Conservation (phyloP, 2,329 filamentous ascomycete species). For the Fusarium sp. region DNA sequence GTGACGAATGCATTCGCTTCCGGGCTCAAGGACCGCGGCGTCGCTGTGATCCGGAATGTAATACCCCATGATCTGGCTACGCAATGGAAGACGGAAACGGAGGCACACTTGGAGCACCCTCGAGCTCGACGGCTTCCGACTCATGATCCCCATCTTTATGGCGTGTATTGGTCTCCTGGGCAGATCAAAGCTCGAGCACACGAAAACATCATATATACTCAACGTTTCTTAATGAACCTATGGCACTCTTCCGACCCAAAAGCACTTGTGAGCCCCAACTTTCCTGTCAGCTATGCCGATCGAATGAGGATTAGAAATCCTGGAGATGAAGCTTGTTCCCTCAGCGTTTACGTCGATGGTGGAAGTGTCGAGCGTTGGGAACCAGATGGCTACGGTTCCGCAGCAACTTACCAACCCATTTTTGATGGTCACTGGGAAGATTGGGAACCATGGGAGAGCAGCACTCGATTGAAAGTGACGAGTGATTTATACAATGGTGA, state of each 20-base stretch:
- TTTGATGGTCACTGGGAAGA: conserved; percentile 77
- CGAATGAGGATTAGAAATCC: conserved; percentile 64
- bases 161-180: conserved; percentile 55
- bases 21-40: conserved; percentile 47
- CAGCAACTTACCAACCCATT: conserved; percentile 72
- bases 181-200: conserved; percentile 55
- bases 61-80: conserved; percentile 44
- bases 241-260: conserved; percentile 52
- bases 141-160: conserved; percentile 49
- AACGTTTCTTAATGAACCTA: conserved; percentile 60
- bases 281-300: conserved; percentile 71
- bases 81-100: conserved; percentile 63
- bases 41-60: conserved; percentile 50
- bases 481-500: conserved; percentile 79
- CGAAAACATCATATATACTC: conserved; percentile 53
- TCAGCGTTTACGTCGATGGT: conserved; percentile 71
- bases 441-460: conserved; percentile 80
- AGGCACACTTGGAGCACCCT: conserved; percentile 65
- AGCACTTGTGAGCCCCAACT: conserved; percentile 55
- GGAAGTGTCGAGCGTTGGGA: conserved; percentile 76
- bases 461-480: conserved; percentile 69
- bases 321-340: conserved; percentile 64
- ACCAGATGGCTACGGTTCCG: conserved; percentile 66
- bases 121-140: conserved; percentile 48
- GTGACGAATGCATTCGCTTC: conserved; percentile 44